These are phyloP conservation scores for Pochonia chlamydosporia DNA, from an alignment of 2,329 filamentous ascomycete genomes.

Conservation along the genomic window DNA sequence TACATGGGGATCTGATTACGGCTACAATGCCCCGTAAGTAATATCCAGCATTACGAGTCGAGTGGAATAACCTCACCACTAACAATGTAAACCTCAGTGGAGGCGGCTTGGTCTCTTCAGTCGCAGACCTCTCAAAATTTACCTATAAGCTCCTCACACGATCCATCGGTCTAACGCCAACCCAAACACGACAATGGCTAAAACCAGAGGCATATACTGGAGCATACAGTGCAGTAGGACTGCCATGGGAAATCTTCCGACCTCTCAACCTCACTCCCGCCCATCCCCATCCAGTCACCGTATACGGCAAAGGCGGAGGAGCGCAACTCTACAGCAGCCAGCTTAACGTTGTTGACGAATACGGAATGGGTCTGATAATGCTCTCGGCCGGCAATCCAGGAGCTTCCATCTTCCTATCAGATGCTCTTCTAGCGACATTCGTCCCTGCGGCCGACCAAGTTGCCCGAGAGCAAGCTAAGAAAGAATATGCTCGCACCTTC, in stretches of 20 bases:
- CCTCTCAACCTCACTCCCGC: constrained; percentile 17
- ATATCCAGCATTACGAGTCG: no score
- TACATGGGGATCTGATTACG: constrained; percentile 29
- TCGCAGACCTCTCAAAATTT: constrained; percentile 20
- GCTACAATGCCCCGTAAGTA: constrained; percentile 25
- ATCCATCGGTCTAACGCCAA: constrained; percentile 16
- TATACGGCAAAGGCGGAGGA: constrained; percentile 29
- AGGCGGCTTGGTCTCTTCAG: neutral
- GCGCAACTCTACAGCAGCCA: constrained; percentile 29
- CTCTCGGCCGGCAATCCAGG: constrained; percentile 25
- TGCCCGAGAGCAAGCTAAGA: constrained; percentile 18
- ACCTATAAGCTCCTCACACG: constrained; percentile 22
- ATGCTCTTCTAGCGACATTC: constrained; percentile 21
- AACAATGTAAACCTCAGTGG: constrained; percentile 13
- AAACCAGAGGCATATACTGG: constrained; percentile 27
- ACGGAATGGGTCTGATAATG: constrained; percentile 24
- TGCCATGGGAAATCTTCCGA: constrained; percentile 32
- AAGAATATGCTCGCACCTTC: constrained; percentile 15
- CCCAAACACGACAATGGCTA: constrained; percentile 25
- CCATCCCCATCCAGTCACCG: constrained; percentile 24
- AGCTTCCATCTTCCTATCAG: constrained; percentile 20
- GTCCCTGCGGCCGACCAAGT: constrained; percentile 21
- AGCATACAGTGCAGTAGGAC: constrained; percentile 24
- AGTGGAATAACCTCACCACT: no score
- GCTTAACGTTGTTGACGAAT: constrained; percentile 27